phyloP scores from a whole-genome alignment of 2,329 filamentous ascomycete genomes.

The Diaporthe sp. region DNA sequence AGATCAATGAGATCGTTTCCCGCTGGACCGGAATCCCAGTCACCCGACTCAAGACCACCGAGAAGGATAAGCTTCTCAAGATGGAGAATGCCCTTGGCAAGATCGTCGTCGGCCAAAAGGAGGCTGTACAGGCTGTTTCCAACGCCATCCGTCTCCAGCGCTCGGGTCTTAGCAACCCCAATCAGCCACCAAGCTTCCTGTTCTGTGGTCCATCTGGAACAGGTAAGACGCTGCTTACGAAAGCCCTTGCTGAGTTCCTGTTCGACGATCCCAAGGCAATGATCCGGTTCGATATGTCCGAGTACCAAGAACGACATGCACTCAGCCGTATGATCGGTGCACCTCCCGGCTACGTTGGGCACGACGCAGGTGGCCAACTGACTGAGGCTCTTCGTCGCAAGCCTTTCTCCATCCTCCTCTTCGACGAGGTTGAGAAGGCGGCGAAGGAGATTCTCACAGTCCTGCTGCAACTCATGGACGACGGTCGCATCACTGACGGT shows the following conservation, averaged over 20 bases:
- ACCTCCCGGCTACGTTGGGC: conserved; percentile 95
- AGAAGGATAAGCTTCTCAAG: conserved; percentile 98
- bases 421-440: conserved; percentile 98
- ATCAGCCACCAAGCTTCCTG: conserved; percentile 96
- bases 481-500: conserved; percentile 97
- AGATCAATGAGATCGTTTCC: conserved; percentile 98
- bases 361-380: conserved; percentile 94
- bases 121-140: conserved; percentile 92
- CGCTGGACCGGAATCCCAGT: conserved; percentile 99
- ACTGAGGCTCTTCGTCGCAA: conserved; percentile 94
- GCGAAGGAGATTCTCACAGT: conserved; percentile 98
- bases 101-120: conserved; percentile 92
- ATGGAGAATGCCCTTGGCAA: conserved; percentile 92
- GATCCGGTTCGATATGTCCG: conserved; percentile 99
- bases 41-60: conserved; percentile 90
- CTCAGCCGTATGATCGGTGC: conserved; percentile 98
- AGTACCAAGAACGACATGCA: conserved; percentile 97
- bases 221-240: conserved; percentile 96
- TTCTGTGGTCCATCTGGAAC: conserved; percentile 99
- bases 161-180: conserved; percentile 94
- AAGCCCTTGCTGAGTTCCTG: conserved; percentile 96
- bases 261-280: conserved; percentile 98
- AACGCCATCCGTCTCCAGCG: conserved; percentile 96
- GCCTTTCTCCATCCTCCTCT: conserved; percentile 97
- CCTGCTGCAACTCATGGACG: conserved; percentile 98